Evolutionary conservation across 2,329 filamentous ascomycete genomes (phyloP).

Genomic region (Ophiosphaerella herpotricha): DNA sequence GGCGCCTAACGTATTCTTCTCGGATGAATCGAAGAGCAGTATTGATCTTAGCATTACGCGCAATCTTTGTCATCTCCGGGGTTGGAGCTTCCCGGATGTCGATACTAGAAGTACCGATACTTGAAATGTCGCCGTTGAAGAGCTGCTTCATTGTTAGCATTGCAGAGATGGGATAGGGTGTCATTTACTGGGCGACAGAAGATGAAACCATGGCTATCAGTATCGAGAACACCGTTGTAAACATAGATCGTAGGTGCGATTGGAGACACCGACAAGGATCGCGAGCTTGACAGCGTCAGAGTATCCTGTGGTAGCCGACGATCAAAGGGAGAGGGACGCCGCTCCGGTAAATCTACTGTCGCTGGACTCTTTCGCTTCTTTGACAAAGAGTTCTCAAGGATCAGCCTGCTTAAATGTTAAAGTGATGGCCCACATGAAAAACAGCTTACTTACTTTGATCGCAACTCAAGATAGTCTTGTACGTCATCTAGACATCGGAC

Average conservation of each 20-base stretch:
- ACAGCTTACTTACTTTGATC: constrained; percentile 22
- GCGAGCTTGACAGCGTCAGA: constrained; percentile 21
- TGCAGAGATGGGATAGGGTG: background rate
- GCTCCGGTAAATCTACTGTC: constrained; percentile 13
- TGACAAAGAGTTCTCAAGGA: background rate
- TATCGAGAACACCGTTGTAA: constrained; percentile 50
- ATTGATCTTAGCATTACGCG: constrained; percentile 29
- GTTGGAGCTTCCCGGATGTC: constrained; percentile 44
- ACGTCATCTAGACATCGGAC: constrained; percentile 45
- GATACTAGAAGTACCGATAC: constrained; percentile 24
- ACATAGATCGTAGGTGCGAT: constrained; percentile 20
- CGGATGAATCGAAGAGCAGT: constrained; percentile 46
- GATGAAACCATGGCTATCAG: constrained; percentile 44
- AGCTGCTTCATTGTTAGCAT: constrained; percentile 8
- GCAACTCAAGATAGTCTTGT: constrained; percentile 49
- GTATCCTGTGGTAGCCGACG: constrained; percentile 12
- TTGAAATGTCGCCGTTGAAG: constrained; percentile 19
- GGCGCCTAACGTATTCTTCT: constrained; percentile 41
- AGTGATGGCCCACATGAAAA: background rate
- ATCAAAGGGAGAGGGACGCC: constrained; percentile 28
- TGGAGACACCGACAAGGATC: constrained; percentile 30
- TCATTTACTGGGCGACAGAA: constrained; percentile 38
- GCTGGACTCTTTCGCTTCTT: constrained; percentile 37
- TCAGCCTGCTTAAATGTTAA: constrained; percentile 16
- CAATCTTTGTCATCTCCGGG: constrained; percentile 39